Base-by-base conservation (phyloP, 768 basidiomycete species). In the Calocybe indica region DNA sequence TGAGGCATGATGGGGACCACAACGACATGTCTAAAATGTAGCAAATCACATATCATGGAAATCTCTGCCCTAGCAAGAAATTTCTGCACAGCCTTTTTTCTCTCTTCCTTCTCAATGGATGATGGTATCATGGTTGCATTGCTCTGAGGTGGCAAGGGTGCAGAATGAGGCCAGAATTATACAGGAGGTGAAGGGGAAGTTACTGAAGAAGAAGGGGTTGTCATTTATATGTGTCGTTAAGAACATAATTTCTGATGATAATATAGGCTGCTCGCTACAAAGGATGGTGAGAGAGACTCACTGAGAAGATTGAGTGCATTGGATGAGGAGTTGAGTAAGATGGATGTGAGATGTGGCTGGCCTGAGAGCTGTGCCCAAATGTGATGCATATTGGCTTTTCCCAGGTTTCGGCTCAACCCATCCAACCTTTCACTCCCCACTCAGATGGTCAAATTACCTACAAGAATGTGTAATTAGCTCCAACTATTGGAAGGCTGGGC, bases 151-250 rank as follows among this genome's bases (percentile, higher is more conserved):
- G n/a, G n/a, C n/a, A n/a, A n/a, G n/a, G n/a, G n/a, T n/a, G n/a
- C n/a, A n/a, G n/a, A n/a, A n/a, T n/a, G n/a, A n/a, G n/a, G n/a
- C n/a, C n/a, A n/a, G n/a, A n/a, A n/a, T n/a, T n/a, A n/a, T n/a
- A 82, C 72, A 53, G 83, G 82, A 15, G 88, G 88, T 43, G 88
- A 91, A 58, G 84, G 82, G 49, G 88, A 88, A 61, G 88, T 90
- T 57, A 84, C 76, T 52, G 87, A 86, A 57, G 86, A 89, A 51
- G 85, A 80, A 48, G 88, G 85, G 36, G 87, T 83, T 58, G 85
- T 82, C 88, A 89, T 90, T n/a, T n/a, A n/a, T n/a, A n/a, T n/a
- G 71, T 64, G 70, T 50, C 45, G 52, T 39, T 36, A 47, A 30
- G 34, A 37, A 43, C 37, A 43, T 36, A 48, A 48, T 52, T 33